Evolutionary conservation across 805 yeast species (phyloP).

Genomic region (Spathaspora arborariae): DNA sequence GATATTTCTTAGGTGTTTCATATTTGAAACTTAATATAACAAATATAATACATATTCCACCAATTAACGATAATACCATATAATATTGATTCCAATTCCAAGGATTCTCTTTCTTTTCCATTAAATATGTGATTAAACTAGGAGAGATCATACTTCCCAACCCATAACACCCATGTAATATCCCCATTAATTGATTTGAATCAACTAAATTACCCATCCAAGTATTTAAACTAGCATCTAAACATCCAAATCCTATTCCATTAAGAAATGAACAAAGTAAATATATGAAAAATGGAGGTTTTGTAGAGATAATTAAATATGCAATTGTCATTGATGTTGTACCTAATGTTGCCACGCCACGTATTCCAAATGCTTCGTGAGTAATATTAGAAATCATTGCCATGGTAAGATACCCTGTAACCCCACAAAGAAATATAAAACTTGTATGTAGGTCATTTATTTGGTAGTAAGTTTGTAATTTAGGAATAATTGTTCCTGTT

Average conservation of each 20-base stretch:
- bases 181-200: constrained; percentile 48
- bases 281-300: constrained; percentile 41
- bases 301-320: constrained; percentile 35
- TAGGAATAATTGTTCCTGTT: constrained; percentile 56
- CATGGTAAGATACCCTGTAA: constrained; percentile 51
- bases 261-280: constrained; percentile 34
- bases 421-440: constrained; percentile 47
- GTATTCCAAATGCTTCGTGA: constrained; percentile 44
- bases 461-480: constrained; percentile 43
- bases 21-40: constrained; percentile 28
- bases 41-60: constrained; percentile 18
- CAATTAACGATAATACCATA: constrained; percentile 27
- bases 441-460: constrained; percentile 48
- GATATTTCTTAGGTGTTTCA: constrained; percentile 45
- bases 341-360: constrained; percentile 41
- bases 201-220: constrained; percentile 48
- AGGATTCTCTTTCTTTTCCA: constrained; percentile 32
- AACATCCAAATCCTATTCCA: constrained; percentile 56
- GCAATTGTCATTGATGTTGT: constrained; percentile 29
- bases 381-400: constrained; percentile 45
- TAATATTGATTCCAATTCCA: constrained; percentile 50
- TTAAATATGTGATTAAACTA: constrained; percentile 37
- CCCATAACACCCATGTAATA: constrained; percentile 52
- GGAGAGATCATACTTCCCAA: constrained; percentile 53
- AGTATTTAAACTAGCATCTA: constrained; percentile 54